Evolutionary conservation across 2,329 filamentous ascomycete species (phyloP).

Genomic region (Coniochaeta sp.): DNA sequence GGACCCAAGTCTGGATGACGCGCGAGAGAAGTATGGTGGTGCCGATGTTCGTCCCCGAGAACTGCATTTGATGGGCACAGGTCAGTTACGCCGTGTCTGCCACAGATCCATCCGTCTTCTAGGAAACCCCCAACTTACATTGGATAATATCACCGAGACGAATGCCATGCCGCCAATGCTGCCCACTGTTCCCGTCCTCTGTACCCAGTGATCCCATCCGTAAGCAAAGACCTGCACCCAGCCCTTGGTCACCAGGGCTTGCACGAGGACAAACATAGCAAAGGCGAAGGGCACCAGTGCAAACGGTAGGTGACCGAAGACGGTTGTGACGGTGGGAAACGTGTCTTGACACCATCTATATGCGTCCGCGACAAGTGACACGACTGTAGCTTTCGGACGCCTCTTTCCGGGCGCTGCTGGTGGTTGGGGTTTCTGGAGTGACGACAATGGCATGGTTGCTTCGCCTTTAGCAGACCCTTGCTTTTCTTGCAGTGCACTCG

Average conservation of each 20-base stretch:
- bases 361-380: conserved; percentile 35
- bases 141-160: conserved; percentile 62
- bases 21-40: conserved; percentile 67
- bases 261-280: conserved; percentile 68
- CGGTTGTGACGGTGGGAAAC: conserved; percentile 62
- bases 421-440: not conserved
- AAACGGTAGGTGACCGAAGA: conserved; percentile 59
- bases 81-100: not conserved
- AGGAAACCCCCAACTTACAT: conserved; percentile 52
- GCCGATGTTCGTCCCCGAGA: conserved; percentile 71
- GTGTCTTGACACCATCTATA: conserved; percentile 61
- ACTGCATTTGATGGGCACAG: conserved; percentile 37
- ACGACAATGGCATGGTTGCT: not conserved
- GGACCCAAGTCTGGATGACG: conserved; percentile 61
- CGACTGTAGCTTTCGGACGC: conserved; percentile 36
- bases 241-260: conserved; percentile 65
- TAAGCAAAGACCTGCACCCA: conserved; percentile 69
- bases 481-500: not conserved
- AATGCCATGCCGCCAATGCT: conserved; percentile 68
- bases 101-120: not conserved
- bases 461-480: not conserved
- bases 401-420: not conserved
- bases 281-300: conserved; percentile 65
- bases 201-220: conserved; percentile 68
- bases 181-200: conserved; percentile 61